Base-by-base conservation (phyloP, 331 rosid species). In the Arachis monticola region DNA sequence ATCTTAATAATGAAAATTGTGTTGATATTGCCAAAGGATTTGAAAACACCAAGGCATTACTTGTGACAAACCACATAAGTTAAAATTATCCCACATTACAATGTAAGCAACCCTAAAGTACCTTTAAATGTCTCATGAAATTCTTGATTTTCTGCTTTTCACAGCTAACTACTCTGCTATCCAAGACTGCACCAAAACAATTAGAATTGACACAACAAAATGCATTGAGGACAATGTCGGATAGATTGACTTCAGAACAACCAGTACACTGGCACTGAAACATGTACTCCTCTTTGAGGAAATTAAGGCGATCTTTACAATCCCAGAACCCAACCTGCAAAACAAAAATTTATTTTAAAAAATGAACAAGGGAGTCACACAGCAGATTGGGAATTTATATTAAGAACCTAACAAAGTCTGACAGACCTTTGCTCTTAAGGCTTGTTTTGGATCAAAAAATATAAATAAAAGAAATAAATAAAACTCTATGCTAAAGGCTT, bases 261-360 rank as follows among this genome's bases (percentile, higher is more conserved):
- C 87, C 93, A 68, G 84, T 70, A 81, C 98, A 93, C 67, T 64
- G 88, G 79, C 98, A 93, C 41, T 22, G 83, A 77, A 93, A 93
- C 2, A 80, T 70, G 60, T 90, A 93, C 76, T 93, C 92, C 7
- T 90, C 90, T 84, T 86, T 80, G 30, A 93, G 95, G 81, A 87
- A 87, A 73, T 73, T 79, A 51, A 77, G 78, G 35, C 98, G 91
- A 73, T 82, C 98, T 78, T 86, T 83, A 69, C 88, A 86, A 79
- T 86, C 93, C 96, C 88, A 93, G 77, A 88, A 86, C 68, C 98
- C 98, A 84, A 89, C 93, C 98, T 93, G 92, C 80, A 77, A 81
- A 75, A 79, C 11, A 60, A 61, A 73, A 61, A 44, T 9, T 5
- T 48, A 59, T 7, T 55, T 57, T 67, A 61, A 74, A 60, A 72